These are phyloP conservation scores for Hemileccinum impolitum DNA, from an alignment of 768 basidiomycete species.

Conservation along the genomic window DNA sequence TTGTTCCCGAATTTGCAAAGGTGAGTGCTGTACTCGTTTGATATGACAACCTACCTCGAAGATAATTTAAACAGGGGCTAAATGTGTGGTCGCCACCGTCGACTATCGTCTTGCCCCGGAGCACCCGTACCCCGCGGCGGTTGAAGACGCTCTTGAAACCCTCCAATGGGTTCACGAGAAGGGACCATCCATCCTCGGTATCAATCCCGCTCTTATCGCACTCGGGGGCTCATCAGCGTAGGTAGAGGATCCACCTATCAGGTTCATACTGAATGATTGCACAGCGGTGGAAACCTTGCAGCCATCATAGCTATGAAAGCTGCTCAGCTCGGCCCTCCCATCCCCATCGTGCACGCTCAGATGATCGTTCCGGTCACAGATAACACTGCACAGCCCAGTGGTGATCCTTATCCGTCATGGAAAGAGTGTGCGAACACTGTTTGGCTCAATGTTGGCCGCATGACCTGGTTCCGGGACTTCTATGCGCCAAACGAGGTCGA, in stretches of 20 bases:
- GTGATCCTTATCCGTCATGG: constrained; percentile 47
- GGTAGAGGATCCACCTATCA: not conserved
- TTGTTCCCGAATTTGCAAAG: constrained; percentile 33
- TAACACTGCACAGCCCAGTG: constrained; percentile 56
- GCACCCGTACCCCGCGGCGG: constrained; percentile 32
- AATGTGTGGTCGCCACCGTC: constrained; percentile 33
- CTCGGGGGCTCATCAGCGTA: constrained; percentile 76
- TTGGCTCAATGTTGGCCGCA: constrained; percentile 58
- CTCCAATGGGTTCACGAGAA: constrained; percentile 33
- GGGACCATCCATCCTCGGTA: constrained; percentile 44
- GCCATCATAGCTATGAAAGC: constrained; percentile 68
- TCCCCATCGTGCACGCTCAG: constrained; percentile 58
- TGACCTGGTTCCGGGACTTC: constrained; percentile 71
- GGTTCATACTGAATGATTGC: not conserved
- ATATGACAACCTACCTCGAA: not conserved
- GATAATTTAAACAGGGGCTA: constrained; percentile 19
- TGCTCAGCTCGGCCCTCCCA: constrained; percentile 42
- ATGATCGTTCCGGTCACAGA: constrained; percentile 75
- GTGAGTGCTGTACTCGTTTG: constrained; percentile 3
- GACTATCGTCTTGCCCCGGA: constrained; percentile 36
- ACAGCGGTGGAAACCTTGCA: constrained; percentile 70
- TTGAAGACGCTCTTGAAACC: constrained; percentile 36
- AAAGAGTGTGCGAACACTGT: constrained; percentile 55
- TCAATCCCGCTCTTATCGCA: constrained; percentile 52
- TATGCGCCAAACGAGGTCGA: constrained; percentile 65